Conservation (phyloP, 73 alveolate species). For the Stentor roeselii region DNA sequence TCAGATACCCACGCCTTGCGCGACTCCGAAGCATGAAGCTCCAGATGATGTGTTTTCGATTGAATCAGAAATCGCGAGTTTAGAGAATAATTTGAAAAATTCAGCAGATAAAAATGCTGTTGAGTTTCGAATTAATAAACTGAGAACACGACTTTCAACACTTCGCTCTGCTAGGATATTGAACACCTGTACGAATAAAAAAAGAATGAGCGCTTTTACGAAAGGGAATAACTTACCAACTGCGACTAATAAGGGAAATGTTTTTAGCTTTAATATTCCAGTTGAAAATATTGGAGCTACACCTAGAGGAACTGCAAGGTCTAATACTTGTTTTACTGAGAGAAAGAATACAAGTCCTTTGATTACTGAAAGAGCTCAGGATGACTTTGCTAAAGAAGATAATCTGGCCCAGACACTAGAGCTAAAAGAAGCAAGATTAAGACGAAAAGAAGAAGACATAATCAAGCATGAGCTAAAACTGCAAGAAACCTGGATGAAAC, state of each 20-base stretch:
- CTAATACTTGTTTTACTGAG: neutral
- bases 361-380: neutral
- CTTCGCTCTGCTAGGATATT: neutral
- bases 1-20: neutral
- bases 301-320: neutral
- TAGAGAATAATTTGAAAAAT: neutral
- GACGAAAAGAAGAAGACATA: conserved; percentile 4
- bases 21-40: neutral
- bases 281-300: neutral
- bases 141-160: neutral
- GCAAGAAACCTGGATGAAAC: conserved; percentile 19
- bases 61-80: neutral
- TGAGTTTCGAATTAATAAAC: neutral
- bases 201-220: neutral
- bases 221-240: neutral
- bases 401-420: neutral
- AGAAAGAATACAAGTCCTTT: neutral
- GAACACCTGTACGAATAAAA: neutral
- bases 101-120: neutral
- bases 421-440: conserved; percentile 19
- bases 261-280: neutral
- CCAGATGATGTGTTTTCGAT: neutral
- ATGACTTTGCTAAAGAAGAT: neutral
- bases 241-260: neutral
- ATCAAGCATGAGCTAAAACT: neutral